Evolutionary conservation across 495 filamentous ascomycete species (phyloP), one percentile per base, ranked within the genome.

Genomic region (Hypoxylon lienhwacheense): DNA sequence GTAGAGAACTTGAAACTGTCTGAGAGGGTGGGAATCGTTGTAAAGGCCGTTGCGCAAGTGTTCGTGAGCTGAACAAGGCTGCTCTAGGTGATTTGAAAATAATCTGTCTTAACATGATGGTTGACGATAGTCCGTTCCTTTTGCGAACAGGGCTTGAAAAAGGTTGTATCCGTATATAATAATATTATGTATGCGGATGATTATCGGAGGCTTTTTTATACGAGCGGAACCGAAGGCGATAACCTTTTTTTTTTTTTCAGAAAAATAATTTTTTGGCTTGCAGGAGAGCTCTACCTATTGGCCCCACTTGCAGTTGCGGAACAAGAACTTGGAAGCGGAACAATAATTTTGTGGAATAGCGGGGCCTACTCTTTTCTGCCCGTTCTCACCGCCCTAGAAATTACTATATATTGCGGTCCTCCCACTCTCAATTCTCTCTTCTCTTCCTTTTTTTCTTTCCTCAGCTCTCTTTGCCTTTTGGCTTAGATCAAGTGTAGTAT

Each of bases 401-500:
- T 7, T 16, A 48, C 42, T 52, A 51, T 45, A 63, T 15, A 43
- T 21, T 16, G 16, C 7, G 20, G 6, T 2, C 36, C 35, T 48
- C 61, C 26, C 44, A n/a, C 45, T 52, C 60, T 42, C 61, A 56
- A 50, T 53, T 43, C 28, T 36, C 8, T 26, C 11, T 21, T 46
- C 51, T 35, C 15, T 31, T 47, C 44, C 53, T 45, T 65, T 65
- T 53, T 42, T 61, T 61, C 37, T 48, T 47, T 63, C 63, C 48
- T 61, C 45, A 68, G 57, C 60, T 63, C 61, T 64, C 61, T 65
- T 63, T 61, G 63, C 54, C 63, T 63, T 78, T 81, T 82, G 80
- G 80, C 80, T 83, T 82, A 89, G 86, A 89, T 89, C 86, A 89
- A 88, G 86, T 89, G 85, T 89, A 89, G 86, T 89, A 90, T 90